Percentiles rank a stretch among this genome's conserved stretches.
Evolutionary conservation across 164 flowering plant genomes (phyloP).

Genomic region (Vitis rupestris): DNA sequence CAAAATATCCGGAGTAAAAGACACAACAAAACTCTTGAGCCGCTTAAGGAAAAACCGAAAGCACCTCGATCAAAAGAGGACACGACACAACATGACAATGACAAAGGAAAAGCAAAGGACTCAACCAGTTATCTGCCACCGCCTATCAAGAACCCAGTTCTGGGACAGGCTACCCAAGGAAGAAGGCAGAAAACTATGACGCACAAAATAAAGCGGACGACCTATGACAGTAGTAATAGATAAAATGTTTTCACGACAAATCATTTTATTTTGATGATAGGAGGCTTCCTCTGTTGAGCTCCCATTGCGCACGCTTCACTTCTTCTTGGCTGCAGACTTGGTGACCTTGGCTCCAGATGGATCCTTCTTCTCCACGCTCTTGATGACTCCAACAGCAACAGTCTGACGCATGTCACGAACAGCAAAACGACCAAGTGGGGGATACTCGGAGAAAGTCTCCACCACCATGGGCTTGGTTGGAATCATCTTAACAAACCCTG

Average conservation of each 20-base stretch:
- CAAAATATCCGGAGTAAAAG: no score
- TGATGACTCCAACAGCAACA: constrained; percentile 42
- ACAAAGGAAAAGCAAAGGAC: not conserved
- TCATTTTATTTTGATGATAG: not conserved
- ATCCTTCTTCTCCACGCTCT: constrained; percentile 43
- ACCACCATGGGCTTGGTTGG: constrained; percentile 53
- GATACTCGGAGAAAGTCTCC: constrained; percentile 40
- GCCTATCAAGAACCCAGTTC: constrained; percentile 26
- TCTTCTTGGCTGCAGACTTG: constrained; percentile 48
- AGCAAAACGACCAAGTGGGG: constrained; percentile 46
- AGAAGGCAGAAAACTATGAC: constrained; percentile 6
- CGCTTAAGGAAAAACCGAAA: not conserved
- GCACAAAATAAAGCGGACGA: not conserved
- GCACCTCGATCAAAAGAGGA: constrained; percentile 1
- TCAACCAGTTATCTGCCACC: constrained; percentile 15
- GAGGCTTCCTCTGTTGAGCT: not conserved
- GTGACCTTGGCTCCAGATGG: constrained; percentile 41
- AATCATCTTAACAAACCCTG: constrained; percentile 40
- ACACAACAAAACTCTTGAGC: no score
- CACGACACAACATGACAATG: no score
- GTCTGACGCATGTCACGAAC: constrained; percentile 50
- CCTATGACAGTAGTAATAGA: no score
- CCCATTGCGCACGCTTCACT: constrained; percentile 13
- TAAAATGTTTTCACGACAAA: not conserved
- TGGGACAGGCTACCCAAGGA: constrained; percentile 6